These are phyloP conservation scores for Entomortierella beljakovae DNA, from an alignment of 192 early-diverging fungal species.

Conservation along the genomic window DNA sequence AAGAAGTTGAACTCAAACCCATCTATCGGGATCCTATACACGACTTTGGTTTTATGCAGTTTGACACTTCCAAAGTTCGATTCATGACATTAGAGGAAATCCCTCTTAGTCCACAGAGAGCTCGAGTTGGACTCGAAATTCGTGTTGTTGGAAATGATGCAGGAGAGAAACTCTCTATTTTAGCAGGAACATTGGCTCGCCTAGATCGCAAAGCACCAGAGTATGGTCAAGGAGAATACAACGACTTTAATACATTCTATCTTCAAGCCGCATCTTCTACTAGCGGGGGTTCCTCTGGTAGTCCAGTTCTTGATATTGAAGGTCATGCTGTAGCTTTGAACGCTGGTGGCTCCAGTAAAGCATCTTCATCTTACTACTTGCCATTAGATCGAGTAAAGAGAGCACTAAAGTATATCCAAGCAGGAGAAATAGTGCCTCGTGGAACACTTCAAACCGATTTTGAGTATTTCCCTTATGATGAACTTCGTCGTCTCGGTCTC, in stretches of 20 bases:
- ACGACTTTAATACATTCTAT: slow-evolving; percentile 89
- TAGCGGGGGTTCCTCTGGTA: slow-evolving; percentile 82
- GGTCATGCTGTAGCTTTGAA: slow-evolving; percentile 84
- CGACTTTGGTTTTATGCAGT: slow-evolving; percentile 87
- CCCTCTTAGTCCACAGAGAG: slow-evolving; percentile 72
- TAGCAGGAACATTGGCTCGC: slow-evolving; percentile 78
- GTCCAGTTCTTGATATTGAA: slow-evolving; percentile 81
- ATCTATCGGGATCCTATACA: slow-evolving; percentile 87
- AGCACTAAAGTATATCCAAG: slow-evolving; percentile 69
- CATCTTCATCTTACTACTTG: slow-evolving; percentile 79
- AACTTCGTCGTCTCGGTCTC: slow-evolving; percentile 76
- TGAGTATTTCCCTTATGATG: slow-evolving; percentile 77
- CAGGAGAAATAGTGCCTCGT: slow-evolving; percentile 69
- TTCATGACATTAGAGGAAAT: slow-evolving; percentile 79
- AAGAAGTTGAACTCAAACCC: slow-evolving; percentile 77
- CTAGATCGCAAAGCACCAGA: slow-evolving; percentile 78
- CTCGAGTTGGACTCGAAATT: slow-evolving; percentile 81
- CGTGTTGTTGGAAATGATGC: slow-evolving; percentile 85
- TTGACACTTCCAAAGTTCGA: slow-evolving; percentile 74
- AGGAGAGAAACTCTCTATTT: slow-evolving; percentile 83
- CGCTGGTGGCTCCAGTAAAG: slow-evolving; percentile 74
- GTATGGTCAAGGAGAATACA: slow-evolving; percentile 76
- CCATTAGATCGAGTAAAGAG: slow-evolving; percentile 81
- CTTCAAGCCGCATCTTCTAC: slow-evolving; percentile 79
- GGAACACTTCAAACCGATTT: slow-evolving; percentile 83